Base-by-base conservation (phyloP, 2,329 filamentous ascomycete genomes). In the Aspergillus amoenus region DNA sequence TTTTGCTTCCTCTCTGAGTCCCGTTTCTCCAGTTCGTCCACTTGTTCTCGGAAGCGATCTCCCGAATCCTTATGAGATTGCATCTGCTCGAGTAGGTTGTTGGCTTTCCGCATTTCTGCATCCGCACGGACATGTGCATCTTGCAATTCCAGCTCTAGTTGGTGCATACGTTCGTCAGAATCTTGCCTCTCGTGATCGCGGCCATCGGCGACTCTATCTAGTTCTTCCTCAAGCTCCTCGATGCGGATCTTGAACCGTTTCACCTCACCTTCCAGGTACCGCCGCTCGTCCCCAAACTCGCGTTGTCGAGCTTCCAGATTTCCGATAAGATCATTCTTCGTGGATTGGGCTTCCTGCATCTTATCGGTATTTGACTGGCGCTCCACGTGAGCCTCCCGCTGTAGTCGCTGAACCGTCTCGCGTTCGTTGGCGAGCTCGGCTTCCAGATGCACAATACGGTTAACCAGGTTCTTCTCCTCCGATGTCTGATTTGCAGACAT, bases 251-350 rank as follows among this genome's bases (percentile, higher is more conserved):
- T 93, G 56, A 93, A 82, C 13, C 84, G 83, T 64, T 87, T 88
- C 56, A 94, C 87, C 70, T 97, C 93, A 15, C 85, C 81, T 65
- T 96, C 90, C 0, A 97, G 80, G 9, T 87, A 89, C 67, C 89
- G 91, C 40, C 94, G 86, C 73, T 97, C 93, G 49, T 88, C 86
- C 37, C 89, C 81, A 64, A 96, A 97, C 68, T 97, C 94, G 24
- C 86, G 86, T 73, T 97, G 91, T 63, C 95, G 84, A 12, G 93
- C 90, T 69, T 97, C 92, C 78, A 99, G 91, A 68, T 99, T 99
- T 63, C 91, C 88, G 76, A 99, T 86, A 9, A 99, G 84, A 72
- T 97, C 94, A 66, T 90, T 89, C 73, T 99, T 99, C 1, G 90
- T 97, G 3, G 91, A 93, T 65, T 94, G 91, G 5, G 86, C 90